These are phyloP conservation scores for Phytopythium boreale DNA, from an alignment of 352 stramenopile genomes.

Conservation along the genomic window DNA sequence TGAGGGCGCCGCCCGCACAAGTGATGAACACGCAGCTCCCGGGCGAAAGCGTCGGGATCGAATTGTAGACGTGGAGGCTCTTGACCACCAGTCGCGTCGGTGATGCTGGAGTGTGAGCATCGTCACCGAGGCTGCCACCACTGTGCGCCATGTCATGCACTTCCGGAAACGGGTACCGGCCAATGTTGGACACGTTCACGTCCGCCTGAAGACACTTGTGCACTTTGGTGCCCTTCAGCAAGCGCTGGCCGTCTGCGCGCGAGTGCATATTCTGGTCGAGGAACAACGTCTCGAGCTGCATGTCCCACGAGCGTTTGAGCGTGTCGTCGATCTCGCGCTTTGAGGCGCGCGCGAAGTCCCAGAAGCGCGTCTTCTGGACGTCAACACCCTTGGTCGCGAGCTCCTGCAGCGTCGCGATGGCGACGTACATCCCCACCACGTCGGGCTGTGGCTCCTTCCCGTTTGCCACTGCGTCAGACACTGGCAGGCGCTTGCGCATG, in stretches of 20 bases:
- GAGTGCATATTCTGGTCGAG: conserved; percentile 16
- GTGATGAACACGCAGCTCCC: conserved; percentile 22
- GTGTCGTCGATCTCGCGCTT: conserved; percentile 26
- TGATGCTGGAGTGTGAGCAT: no score
- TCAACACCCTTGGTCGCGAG: conserved; percentile 20
- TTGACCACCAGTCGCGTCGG: conserved; percentile 13
- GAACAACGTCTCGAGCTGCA: conserved; percentile 13
- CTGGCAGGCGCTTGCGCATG: conserved; percentile 38
- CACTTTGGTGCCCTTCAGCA: conserved; percentile 15
- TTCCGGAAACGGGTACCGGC: conserved; percentile 18
- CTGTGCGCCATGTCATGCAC: conserved; percentile 2
- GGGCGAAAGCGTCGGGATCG: conserved; percentile 5
- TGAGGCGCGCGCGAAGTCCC: conserved; percentile 33
- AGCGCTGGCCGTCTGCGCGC: conserved; percentile 5
- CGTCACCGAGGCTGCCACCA: background rate
- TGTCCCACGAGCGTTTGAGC: conserved; percentile 10
- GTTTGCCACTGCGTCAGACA: background rate
- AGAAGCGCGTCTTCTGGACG: conserved; percentile 28
- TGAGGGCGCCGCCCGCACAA: conserved; percentile 19
- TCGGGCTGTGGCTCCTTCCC: conserved; percentile 11
- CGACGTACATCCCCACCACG: conserved; percentile 29
- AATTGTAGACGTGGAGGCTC: conserved; percentile 27
- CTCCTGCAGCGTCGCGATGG: conserved; percentile 13
- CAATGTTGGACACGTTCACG: conserved; percentile 22
- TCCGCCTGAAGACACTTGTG: conserved; percentile 17